A percentile compares a stretch with the other conserved stretches of the same genome.
phyloP scores from a whole-genome alignment of 164 flowering plant genomes.

The Platanus orientalis region DNA sequence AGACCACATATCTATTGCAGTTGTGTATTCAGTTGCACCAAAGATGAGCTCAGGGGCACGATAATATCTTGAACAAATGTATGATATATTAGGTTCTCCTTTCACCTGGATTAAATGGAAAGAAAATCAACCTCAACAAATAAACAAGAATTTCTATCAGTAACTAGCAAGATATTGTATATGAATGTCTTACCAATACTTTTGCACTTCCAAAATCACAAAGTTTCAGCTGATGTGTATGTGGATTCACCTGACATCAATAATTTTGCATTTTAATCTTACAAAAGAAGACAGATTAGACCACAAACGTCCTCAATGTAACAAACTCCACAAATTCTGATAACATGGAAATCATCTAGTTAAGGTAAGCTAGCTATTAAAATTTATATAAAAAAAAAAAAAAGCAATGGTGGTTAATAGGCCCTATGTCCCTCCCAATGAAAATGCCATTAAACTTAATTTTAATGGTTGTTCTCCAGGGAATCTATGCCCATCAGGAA shows the following conservation, averaged over 20 bases:
- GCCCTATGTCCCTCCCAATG: no score
- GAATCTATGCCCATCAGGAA: no score
- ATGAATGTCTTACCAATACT: slow-evolving; percentile 64
- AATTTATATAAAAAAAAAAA: no score
- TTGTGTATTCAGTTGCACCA: slow-evolving; percentile 95
- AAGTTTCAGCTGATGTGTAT: slow-evolving; percentile 91
- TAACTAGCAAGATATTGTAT: neutral
- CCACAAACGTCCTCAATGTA: neutral
- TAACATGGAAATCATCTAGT: no score
- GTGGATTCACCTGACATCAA: slow-evolving; percentile 77
- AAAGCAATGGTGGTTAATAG: no score
- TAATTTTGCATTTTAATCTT: neutral
- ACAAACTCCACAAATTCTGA: neutral
- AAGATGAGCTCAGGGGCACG: slow-evolving; percentile 98
- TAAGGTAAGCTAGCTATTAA: no score
- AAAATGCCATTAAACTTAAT: no score
- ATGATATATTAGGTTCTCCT: slow-evolving; percentile 96
- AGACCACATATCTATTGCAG: slow-evolving; percentile 97
- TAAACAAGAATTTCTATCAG: neutral
- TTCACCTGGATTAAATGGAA: slow-evolving; percentile 54
- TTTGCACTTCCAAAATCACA: slow-evolving; percentile 99
- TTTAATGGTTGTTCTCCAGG: no score
- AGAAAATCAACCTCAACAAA: slow-evolving; percentile 9
- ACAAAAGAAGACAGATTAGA: neutral
- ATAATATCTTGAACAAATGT: slow-evolving; percentile 95